A percentile compares a stretch with the other conserved stretches of the same genome.
Conservation (phyloP, 495 filamentous ascomycete genomes). For the Oidiodendron maius region DNA sequence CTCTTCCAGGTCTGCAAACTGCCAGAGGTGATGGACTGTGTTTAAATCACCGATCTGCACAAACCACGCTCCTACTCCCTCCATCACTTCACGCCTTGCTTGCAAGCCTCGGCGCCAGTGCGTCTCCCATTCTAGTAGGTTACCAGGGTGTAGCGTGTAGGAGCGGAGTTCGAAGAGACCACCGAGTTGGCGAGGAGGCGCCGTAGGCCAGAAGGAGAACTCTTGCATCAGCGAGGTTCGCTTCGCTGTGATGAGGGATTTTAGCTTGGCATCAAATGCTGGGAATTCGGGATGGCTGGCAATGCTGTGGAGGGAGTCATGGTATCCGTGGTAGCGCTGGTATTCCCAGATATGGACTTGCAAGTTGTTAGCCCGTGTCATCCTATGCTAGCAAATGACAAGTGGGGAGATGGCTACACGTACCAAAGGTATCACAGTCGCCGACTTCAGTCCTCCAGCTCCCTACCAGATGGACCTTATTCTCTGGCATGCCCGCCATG, state of each 20-base stretch:
- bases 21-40: slow-evolving; percentile 97
- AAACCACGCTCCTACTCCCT: slow-evolving; percentile 98
- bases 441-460: slow-evolving; percentile 99
- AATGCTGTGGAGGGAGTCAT: slow-evolving; percentile 82
- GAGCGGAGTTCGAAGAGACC: slow-evolving; percentile 95
- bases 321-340: slow-evolving; percentile 93
- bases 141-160: slow-evolving; percentile 93
- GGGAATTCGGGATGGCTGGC: slow-evolving; percentile 71
- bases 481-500: slow-evolving; percentile 73
- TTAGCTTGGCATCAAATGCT: slow-evolving; percentile 76
- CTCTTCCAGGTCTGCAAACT: slow-evolving; percentile 95
- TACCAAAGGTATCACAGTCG: slow-evolving; percentile 96
- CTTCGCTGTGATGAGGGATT: slow-evolving; percentile 73
- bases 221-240: slow-evolving; percentile 95
- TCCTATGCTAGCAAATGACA: neutral
- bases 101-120: slow-evolving; percentile 93
- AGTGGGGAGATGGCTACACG: slow-evolving; percentile 10
- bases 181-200: slow-evolving; percentile 79
- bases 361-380: neutral
- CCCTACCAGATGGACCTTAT: slow-evolving; percentile 92
- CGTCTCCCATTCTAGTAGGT: slow-evolving; percentile 95
- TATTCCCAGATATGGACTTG: slow-evolving; percentile 99
- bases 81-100: slow-evolving; percentile 92
- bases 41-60: slow-evolving; percentile 97
- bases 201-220: slow-evolving; percentile 98